Evolutionary conservation across 768 basidiomycete genomes (phyloP).

Genomic region (Russula sp.): DNA sequence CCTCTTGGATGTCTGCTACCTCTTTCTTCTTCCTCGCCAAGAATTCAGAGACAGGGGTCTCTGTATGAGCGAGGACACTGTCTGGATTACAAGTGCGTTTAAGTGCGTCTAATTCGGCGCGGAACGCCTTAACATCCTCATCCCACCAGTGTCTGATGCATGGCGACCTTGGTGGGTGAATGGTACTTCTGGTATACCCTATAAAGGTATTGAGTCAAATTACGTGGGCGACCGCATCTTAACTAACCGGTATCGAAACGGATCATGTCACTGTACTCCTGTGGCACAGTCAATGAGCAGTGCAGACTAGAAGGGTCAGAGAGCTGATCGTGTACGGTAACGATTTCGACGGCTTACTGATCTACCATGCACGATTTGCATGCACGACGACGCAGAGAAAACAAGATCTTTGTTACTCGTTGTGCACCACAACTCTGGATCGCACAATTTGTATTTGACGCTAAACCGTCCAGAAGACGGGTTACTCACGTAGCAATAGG

Average conservation of each 20-base stretch:
- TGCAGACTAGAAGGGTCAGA: not conserved
- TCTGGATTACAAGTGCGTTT: not conserved
- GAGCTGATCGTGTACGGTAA: not conserved
- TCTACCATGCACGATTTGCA: slow-evolving; percentile 17
- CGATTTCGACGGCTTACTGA: not conserved
- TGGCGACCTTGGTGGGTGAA: not conserved
- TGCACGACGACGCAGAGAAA: slow-evolving; percentile 17
- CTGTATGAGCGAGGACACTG: not conserved
- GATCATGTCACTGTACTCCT: not conserved
- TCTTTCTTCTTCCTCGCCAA: not conserved
- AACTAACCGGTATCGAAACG: slow-evolving; percentile 2
- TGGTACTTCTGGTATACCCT: not conserved
- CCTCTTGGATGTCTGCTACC: not conserved
- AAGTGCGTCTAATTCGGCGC: not conserved
- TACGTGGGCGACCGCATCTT: not conserved
- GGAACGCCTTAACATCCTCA: slow-evolving; percentile 1
- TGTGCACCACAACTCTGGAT: slow-evolving; percentile 17
- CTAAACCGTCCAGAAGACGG: not conserved
- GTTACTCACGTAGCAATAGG: slow-evolving; percentile 17
- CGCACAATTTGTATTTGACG: not conserved
- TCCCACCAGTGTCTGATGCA: slow-evolving; percentile 12
- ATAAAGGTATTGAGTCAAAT: not conserved
- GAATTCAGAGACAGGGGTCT: not conserved
- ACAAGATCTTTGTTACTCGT: slow-evolving; percentile 13
- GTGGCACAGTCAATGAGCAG: not conserved